Base-by-base conservation (phyloP, 371 early-diverging fungal genomes). In the Mucor piriformis region DNA sequence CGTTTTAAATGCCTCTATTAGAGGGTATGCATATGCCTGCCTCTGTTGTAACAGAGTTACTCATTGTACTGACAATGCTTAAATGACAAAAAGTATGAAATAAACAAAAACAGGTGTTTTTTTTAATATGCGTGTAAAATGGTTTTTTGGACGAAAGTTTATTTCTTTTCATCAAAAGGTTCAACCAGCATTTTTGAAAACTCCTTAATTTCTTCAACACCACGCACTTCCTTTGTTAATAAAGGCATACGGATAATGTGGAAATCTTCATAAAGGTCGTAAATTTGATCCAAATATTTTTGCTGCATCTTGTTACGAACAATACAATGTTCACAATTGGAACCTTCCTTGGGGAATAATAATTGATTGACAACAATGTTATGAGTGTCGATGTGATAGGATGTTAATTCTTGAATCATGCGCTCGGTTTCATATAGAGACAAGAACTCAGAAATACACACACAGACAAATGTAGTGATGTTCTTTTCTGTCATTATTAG, bases 361-460 rank as follows among this genome's bases (percentile, higher is more conserved):
- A 99, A 81, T 85, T 99, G 99, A 77, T 99, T 99, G 62, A 98
- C 98, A 35, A 99, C 91, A 66, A 99, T 98, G 73, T 98, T 99
- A 84, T 99, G 98, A 10, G 97, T 97, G 72, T 99, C 99, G 51
- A 99, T 99, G 54, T 95, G 87, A 73, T 94, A 97, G 21, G 89
- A 82, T 4, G 96, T 95, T 69, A 99, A 83, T 76, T 99, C 99
- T 77, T 99, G 98, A 68, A 99, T 95, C 94, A 99, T 94, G 60
- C 99, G 90, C 75, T 99, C 99, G 0, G 98, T 99, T 72, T 99
- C 99, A 81, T 99, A 99, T 40, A 99, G 82, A 15, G 98, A 98
- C 74, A 99, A 84, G 82, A 99, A 99, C 73, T 99, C 99, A 25
- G 96, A 89, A 63, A 99, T 99, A 81, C 98, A 98, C 21, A 99